A percentile compares a stretch with the other conserved stretches of the same genome.
Evolutionary conservation across 2,329 filamentous ascomycete genomes (phyloP).

Genomic region (Allantophomopsis lycopodina): DNA sequence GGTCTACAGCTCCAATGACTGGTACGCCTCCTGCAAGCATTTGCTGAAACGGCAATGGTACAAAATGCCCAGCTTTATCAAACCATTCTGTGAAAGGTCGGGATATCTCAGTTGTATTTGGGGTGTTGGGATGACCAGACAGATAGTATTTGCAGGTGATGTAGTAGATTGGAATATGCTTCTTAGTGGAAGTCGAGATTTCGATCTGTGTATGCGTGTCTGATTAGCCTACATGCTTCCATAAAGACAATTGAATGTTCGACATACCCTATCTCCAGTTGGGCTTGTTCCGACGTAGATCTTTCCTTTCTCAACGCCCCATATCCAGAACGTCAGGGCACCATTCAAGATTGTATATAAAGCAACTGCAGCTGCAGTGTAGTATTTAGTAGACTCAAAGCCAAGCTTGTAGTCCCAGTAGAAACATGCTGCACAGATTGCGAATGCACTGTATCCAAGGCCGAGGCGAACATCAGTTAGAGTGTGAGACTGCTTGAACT

Average conservation of each 20-base stretch:
- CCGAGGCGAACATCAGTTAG: slow-evolving; percentile 72
- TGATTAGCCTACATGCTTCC: no score
- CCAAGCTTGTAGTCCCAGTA: slow-evolving; percentile 83
- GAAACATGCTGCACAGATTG: slow-evolving; percentile 72
- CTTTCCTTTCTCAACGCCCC: slow-evolving; percentile 65
- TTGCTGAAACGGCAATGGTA: slow-evolving; percentile 64
- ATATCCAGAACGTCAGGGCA: slow-evolving; percentile 72
- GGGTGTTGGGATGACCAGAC: slow-evolving; percentile 20
- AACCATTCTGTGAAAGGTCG: slow-evolving; percentile 66
- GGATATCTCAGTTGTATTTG: slow-evolving; percentile 31
- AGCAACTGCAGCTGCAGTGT: slow-evolving; percentile 66
- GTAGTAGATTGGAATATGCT: slow-evolving; percentile 71
- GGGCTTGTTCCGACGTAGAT: slow-evolving; percentile 64
- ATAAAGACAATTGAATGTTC: no score
- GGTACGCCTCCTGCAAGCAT: slow-evolving; percentile 58
- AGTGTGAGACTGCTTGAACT: slow-evolving; percentile 68
- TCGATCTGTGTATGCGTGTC: slow-evolving; percentile 39
- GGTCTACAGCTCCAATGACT: slow-evolving; percentile 51
- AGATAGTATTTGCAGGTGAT: slow-evolving; percentile 46
- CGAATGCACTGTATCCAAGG: slow-evolving; percentile 72
- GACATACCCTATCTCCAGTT: slow-evolving; percentile 47
- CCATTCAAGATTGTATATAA: slow-evolving; percentile 71
- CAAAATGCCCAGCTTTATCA: slow-evolving; percentile 57
- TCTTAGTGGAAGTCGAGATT: slow-evolving; percentile 59
- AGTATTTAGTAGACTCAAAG: slow-evolving; percentile 74